Evolutionary conservation across 202 grass and related monocot species (phyloP).

Genomic region (Dendrocalamus latiflorus): DNA sequence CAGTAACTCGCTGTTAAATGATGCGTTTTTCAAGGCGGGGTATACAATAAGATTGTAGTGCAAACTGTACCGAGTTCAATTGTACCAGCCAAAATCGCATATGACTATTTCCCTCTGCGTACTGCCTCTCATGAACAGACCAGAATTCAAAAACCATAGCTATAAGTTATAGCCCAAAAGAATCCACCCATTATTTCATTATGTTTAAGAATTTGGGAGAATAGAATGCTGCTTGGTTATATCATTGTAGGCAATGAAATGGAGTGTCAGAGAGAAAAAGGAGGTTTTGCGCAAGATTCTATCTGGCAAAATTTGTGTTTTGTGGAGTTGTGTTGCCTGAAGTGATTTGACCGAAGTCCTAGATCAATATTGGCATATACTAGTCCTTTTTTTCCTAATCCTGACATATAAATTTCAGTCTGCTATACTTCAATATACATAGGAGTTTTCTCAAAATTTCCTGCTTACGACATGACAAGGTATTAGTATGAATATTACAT

Average conservation of each 20-base stretch:
- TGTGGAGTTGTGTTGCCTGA: neutral
- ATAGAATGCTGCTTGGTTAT: neutral
- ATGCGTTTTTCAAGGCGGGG: no score
- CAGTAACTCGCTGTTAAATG: no score
- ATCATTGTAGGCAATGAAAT: neutral
- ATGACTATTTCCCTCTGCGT: no score
- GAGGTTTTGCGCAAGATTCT: neutral
- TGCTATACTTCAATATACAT: neutral
- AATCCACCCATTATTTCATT: neutral
- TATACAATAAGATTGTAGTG: no score
- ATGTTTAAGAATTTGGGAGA: neutral
- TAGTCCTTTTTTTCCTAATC: neutral
- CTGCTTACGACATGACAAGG: neutral
- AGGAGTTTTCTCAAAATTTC: neutral
- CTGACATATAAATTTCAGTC: constrained; percentile 6
- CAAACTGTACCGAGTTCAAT: no score
- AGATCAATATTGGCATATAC: neutral
- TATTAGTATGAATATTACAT: neutral
- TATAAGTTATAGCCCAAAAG: no score
- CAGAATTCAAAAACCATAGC: no score
- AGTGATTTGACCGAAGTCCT: neutral
- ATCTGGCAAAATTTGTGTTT: neutral
- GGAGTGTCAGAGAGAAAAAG: neutral
- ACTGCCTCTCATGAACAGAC: no score
- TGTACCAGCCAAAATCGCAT: no score